Base-by-base conservation (phyloP, 306 rosid genomes). In the Cicer bijugum region DNA sequence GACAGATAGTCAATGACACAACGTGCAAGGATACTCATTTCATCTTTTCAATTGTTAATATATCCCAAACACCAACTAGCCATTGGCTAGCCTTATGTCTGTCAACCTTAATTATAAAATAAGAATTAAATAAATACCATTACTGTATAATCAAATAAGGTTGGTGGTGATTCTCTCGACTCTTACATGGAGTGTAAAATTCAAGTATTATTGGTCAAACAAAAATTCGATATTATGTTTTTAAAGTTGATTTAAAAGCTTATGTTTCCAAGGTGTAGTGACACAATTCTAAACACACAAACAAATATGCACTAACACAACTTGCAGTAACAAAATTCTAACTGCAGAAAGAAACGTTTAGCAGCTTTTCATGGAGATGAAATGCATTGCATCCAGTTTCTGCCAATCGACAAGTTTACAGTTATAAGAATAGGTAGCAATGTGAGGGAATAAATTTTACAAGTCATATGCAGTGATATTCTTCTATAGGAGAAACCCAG, bases 1-100 rank as follows among this genome's bases (percentile, higher is more conserved):
- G 78, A 69, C 77, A 69, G 80, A 46, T 46, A 9, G 84, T 81
- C 78, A 76, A 81, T 17, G 71, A 42, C 10, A 51, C 17, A 59
- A 33, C 43, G 65, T 59, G 65, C 65, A 33, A 59, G 43, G 65
- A 33, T 12, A 6, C 14, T 19, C 23, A 15, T 56, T 20, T 20
- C n/a, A 20, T 50, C 19, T 48, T n/a, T 48, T 50, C 56, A 50
- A 16, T 58, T 58, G 40, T 58, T 58, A 28, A 58, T 12, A 17
- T 12, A 58, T 23, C 17, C 64, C 1, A 58, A 15, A 58, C 42
- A 58, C 16, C 42, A 58, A 12, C 63, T 23, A 9, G 1, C 15
- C 37, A 9, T n/a, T 0, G 7, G 8, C 14, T 5, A 14, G 55
- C 17, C 6, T 12, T 11, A 10, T 1, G 20, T 50, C 28, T 63